These are phyloP conservation scores for Dovyalis caffra DNA, from an alignment of 345 rosid species.

Conservation along the genomic window DNA sequence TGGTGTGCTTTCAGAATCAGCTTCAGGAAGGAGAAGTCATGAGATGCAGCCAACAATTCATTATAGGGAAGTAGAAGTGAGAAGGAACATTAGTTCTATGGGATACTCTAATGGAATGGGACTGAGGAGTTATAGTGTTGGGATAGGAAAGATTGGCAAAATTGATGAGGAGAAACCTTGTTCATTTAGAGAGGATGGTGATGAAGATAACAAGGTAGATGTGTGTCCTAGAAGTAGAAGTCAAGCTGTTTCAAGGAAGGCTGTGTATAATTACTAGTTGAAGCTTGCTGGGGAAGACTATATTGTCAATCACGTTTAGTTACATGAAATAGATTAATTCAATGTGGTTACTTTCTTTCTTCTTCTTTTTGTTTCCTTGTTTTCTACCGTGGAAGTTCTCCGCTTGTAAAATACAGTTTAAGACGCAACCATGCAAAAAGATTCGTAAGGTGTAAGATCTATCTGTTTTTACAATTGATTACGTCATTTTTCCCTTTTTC, in stretches of 20 bases:
- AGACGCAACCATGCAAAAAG: background rate
- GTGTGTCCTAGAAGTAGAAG: conserved; percentile 17
- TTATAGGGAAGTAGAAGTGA: background rate
- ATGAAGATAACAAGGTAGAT: background rate
- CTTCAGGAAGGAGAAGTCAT: conserved; percentile 9
- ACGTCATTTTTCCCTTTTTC: too few species aligned
- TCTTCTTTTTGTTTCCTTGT: background rate
- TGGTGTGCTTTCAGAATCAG: background rate
- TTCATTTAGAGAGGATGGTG: conserved; percentile 36
- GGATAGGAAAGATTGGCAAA: conserved; percentile 49
- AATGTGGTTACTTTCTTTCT: background rate
- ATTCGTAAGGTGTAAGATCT: too few species aligned
- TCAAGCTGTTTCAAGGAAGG: conserved; percentile 7
- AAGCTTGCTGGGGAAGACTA: too few species aligned
- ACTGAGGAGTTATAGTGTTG: conserved; percentile 45
- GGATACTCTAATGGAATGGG: background rate
- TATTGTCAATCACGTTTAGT: background rate
- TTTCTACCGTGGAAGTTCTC: too few species aligned
- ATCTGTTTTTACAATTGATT: too few species aligned
- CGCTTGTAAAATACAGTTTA: background rate
- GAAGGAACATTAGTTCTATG: background rate
- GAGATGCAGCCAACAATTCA: background rate
- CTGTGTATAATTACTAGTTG: too few species aligned
- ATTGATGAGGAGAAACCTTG: conserved; percentile 47
- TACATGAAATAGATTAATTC: background rate